Evolutionary conservation across 192 early-diverging fungal genomes (phyloP), one percentile per base, ranked within the genome.

Genomic region (Podochytrium sp.): DNA sequence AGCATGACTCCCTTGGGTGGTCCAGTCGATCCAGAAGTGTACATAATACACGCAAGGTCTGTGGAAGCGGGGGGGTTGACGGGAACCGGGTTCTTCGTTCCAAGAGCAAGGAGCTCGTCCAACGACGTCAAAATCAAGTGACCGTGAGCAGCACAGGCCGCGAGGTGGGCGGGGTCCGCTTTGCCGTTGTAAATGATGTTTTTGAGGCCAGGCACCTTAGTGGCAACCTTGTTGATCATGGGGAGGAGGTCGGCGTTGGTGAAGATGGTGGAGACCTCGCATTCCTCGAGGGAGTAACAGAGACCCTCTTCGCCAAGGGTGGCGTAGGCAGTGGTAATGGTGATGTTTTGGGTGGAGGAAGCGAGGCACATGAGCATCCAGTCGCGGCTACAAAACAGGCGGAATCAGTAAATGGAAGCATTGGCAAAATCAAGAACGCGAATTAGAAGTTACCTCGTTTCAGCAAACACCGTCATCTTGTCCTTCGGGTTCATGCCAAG

Each of bases 251-350:
- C 89, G 1, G 84, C 86, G 63, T 92, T 88, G 70, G 92, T 92
- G 72, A 93, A 92, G 65, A 93, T 78, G 51, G 87, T 84, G 18
- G 71, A 66, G 34, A 91, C 89, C 74, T 90, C 91, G 39, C 91
- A 79, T 79, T 96, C 91, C 71, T 91, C 90, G 80, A 96, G 89
- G 6, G 95, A 93, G 71, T 91, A 93, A 58, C 84, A 50, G 41
- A 96, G 87, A 58, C 93, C 93, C 12, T 92, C 90, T 71, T 90
- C 89, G 35, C 93, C 94, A 35, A 96, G 84, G 43, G 93, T 94
- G 55, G 32, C 79, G 51, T 83, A 85, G 25, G 93, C 92, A 23
- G 95, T 96, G 47, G 90, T 88, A 78, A 96, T 91, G 70, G 87
- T 86, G 62, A 92, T 72, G 35, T 56, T 76, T 76, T 94, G 92